Base-by-base conservation (phyloP, 2,329 filamentous ascomycete genomes). In the Alternaria sp. region DNA sequence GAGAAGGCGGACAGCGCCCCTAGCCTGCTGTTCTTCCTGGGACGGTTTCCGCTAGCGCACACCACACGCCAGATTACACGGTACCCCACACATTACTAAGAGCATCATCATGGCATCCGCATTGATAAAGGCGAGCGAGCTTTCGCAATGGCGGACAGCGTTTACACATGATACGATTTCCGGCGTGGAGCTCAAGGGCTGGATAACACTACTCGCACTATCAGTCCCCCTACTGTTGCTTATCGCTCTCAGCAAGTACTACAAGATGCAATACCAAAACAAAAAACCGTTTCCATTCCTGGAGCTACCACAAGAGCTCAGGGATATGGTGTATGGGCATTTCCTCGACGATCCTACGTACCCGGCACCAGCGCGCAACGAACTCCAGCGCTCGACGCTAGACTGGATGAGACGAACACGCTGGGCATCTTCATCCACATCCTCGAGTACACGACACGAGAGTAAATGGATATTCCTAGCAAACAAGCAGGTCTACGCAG, bases 301-400 rank as follows among this genome's bases (percentile, higher is more conserved):
- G 53, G 54, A 70, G 0, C 60, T 77, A 2, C 74, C 74, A 3
- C 67, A 69, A 31, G 73, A 77, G 51, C 55, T 77, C 8, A 62
- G 73, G n/a, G 69, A 73, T 7, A 73, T 73, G 67, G 69, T 76
- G 3, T 77, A 75, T 49, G 63, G 67, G 10, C 56, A 75, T 46
- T 60, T 75, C 0, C 51, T 74, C 14, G 71, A 77, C 54, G 70
- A 76, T 9, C 69, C 69, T 7, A 52, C 62, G 24, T 76, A 74
- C 48, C 73, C 72, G 13, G 58, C 68, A 5, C 67, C 65, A 26
- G 57, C 59, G 21, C 50, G 60, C 17, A 51, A 46, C 41, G 14
- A 37, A 17, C 59, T 63, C 42, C 61, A 59, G 29, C 51, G 58
- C 26, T 56, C 63, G 3, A 39, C 60, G 2, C n/a, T 70, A 2